Conservation (phyloP, 495 filamentous ascomycete species). For the Neohortaea acidophila region DNA sequence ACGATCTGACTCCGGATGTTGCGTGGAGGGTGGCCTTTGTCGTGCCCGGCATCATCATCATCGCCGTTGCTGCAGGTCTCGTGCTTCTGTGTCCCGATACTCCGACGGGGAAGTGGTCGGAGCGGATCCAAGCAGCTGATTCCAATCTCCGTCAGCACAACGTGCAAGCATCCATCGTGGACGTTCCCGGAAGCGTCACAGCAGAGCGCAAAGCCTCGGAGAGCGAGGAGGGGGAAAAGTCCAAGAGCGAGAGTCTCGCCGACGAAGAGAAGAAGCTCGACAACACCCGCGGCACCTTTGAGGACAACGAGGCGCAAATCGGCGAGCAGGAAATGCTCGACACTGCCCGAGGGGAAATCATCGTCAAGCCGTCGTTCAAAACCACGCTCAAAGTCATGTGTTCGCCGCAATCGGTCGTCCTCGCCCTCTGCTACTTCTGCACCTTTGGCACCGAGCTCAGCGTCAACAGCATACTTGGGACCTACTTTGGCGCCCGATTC, state of each 20-base stretch:
- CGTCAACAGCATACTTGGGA: slow-evolving; percentile 28
- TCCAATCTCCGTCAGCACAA: slow-evolving; percentile 19
- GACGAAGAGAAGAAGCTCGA: slow-evolving; percentile 23
- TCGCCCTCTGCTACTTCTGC: slow-evolving; percentile 26
- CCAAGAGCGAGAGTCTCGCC: slow-evolving; percentile 3
- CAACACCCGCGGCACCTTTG: slow-evolving; percentile 18
- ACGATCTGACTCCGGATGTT: slow-evolving; percentile 13
- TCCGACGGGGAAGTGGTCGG: slow-evolving; percentile 25
- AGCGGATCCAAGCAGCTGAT: slow-evolving; percentile 22
- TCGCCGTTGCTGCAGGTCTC: slow-evolving; percentile 19
- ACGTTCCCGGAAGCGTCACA: slow-evolving; percentile 19
- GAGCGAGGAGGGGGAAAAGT: no score
- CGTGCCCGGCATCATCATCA: slow-evolving; percentile 27
- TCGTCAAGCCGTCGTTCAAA: slow-evolving; percentile 23
- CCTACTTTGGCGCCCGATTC: slow-evolving; percentile 24
- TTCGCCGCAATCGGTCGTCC: slow-evolving; percentile 24
- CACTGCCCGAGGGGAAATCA: slow-evolving; percentile 25
- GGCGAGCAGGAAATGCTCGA: slow-evolving; percentile 23
- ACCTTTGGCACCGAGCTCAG: slow-evolving; percentile 26
- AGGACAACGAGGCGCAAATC: slow-evolving; percentile 21
- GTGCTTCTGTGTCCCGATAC: slow-evolving; percentile 24
- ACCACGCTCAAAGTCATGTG: slow-evolving; percentile 19
- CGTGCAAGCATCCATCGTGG: slow-evolving; percentile 19
- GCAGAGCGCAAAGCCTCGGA: slow-evolving; percentile 15
- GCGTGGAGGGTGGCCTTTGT: slow-evolving; percentile 28